These are phyloP conservation scores for Boechera stricta DNA, from an alignment of 345 rosid species.

Conservation along the genomic window DNA sequence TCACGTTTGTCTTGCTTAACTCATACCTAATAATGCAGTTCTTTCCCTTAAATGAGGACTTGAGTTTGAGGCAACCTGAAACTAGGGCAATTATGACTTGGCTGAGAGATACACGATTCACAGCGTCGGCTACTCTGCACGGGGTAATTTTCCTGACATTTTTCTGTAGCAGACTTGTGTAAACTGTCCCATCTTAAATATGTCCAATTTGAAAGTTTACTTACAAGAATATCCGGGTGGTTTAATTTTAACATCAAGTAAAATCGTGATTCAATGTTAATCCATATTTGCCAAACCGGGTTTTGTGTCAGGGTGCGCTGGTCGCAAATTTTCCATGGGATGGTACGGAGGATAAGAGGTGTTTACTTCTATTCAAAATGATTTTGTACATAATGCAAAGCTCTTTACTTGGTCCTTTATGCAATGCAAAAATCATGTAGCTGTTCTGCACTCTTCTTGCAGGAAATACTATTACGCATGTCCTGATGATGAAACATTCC, in stretches of 20 bases:
- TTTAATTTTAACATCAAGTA: background rate
- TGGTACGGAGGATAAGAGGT: conserved; percentile 81
- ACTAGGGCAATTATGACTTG: conserved; percentile 85
- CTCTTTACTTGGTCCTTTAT: conserved; percentile 6
- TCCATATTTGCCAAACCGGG: background rate
- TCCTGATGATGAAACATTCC: conserved; percentile 91
- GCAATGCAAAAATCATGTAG: conserved; percentile 19
- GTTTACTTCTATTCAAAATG: conserved; percentile 34
- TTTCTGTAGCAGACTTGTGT: background rate
- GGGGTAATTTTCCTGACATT: conserved; percentile 62
- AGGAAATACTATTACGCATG: conserved; percentile 83
- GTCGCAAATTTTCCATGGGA: conserved; percentile 99
- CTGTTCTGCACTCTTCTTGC: conserved; percentile 41
- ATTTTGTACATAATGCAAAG: background rate
- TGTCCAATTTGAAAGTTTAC: background rate
- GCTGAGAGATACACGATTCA: conserved; percentile 72
- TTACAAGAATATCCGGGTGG: background rate
- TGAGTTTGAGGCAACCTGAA: conserved; percentile 79
- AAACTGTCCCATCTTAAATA: background rate
- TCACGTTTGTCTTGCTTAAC: conserved; percentile 23
- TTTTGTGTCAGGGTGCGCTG: conserved; percentile 79
- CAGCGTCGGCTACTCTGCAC: conserved; percentile 91
- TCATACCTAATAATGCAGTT: conserved; percentile 55
- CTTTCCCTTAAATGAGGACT: conserved; percentile 68
- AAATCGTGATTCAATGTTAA: conserved; percentile 1